Conservation (phyloP, 495 filamentous ascomycete genomes). For the Hypoxylon crocopeplum region DNA sequence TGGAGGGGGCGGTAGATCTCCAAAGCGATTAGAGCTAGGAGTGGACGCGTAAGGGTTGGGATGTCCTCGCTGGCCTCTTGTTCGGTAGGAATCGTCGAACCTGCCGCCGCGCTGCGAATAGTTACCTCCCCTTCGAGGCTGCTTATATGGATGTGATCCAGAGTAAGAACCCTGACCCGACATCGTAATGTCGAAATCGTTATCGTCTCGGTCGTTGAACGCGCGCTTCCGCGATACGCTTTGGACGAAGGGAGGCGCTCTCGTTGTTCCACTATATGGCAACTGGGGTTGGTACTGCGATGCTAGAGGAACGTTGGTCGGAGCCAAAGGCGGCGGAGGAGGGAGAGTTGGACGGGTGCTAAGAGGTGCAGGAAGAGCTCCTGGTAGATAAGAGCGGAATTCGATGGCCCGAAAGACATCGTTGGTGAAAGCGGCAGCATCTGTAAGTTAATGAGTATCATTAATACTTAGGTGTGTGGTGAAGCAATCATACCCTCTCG, state of each 20-base stretch:
- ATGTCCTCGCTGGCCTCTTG: slow-evolving; percentile 24
- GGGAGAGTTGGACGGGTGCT: slow-evolving; percentile 20
- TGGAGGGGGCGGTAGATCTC: slow-evolving; percentile 30
- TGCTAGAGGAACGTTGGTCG: slow-evolving; percentile 16
- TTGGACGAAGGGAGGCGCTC: slow-evolving; percentile 20
- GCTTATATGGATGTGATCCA: slow-evolving; percentile 69
- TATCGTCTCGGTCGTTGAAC: slow-evolving; percentile 64
- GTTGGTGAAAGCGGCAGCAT: slow-evolving; percentile 78
- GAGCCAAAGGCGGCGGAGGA: slow-evolving; percentile 33
- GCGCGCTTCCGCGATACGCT: slow-evolving; percentile 61
- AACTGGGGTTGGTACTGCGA: slow-evolving; percentile 23
- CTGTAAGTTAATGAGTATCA: slow-evolving; percentile 46
- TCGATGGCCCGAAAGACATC: slow-evolving; percentile 80
- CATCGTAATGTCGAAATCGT: slow-evolving; percentile 56
- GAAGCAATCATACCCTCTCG: slow-evolving; percentile 66
- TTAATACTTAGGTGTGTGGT: slow-evolving; percentile 10
- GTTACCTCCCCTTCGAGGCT: slow-evolving; percentile 69
- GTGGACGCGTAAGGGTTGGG: slow-evolving; percentile 8
- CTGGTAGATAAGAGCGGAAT: slow-evolving; percentile 67
- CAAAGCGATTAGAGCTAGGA: slow-evolving; percentile 28
- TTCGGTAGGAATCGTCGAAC: slow-evolving; percentile 41
- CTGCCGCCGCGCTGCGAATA: slow-evolving; percentile 59
- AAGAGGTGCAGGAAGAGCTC: slow-evolving; percentile 48
- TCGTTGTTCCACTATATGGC: slow-evolving; percentile 5
- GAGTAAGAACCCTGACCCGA: slow-evolving; percentile 40